A percentile compares a stretch with the other conserved stretches of the same genome.
Conservation (phyloP, 352 stramenopile species). For the Globisporangium lucens region DNA sequence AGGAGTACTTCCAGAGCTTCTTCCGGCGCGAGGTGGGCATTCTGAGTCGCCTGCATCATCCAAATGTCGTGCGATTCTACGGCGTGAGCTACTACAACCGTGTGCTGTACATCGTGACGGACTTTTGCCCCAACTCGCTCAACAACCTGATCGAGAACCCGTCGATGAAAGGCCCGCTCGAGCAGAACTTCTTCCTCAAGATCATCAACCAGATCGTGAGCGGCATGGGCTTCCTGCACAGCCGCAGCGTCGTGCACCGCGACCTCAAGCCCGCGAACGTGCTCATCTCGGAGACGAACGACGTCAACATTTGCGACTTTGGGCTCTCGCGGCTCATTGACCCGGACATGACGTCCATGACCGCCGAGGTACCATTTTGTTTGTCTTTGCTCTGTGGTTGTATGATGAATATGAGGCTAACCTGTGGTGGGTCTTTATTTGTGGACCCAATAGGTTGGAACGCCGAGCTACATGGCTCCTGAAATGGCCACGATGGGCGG, state of each 20-base stretch:
- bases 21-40: conserved; percentile 88
- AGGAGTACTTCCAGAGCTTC: conserved; percentile 90
- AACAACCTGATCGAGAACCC: conserved; percentile 84
- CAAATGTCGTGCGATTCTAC: conserved; percentile 89
- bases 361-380: conserved; percentile 43
- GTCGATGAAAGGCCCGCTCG: conserved; percentile 56
- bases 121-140: conserved; percentile 84
- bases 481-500: conserved; percentile 90
- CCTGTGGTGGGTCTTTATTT: background rate
- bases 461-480: conserved; percentile 88
- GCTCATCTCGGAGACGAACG: conserved; percentile 87
- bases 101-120: conserved; percentile 89
- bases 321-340: conserved; percentile 87
- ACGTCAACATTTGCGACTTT: conserved; percentile 95
- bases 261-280: conserved; percentile 95
- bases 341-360: conserved; percentile 84
- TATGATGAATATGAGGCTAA: background rate
- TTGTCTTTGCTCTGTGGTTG: background rate
- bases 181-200: conserved; percentile 75
- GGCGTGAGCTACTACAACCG: conserved; percentile 90
- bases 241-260: conserved; percentile 77
- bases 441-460: conserved; percentile 52
- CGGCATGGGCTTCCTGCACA: conserved; percentile 90
- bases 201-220: conserved; percentile 89
- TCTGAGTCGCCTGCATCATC: conserved; percentile 83